These are phyloP conservation scores for Logfia minima DNA, from an alignment of 129 eudicot genomes.

Conservation along the genomic window DNA sequence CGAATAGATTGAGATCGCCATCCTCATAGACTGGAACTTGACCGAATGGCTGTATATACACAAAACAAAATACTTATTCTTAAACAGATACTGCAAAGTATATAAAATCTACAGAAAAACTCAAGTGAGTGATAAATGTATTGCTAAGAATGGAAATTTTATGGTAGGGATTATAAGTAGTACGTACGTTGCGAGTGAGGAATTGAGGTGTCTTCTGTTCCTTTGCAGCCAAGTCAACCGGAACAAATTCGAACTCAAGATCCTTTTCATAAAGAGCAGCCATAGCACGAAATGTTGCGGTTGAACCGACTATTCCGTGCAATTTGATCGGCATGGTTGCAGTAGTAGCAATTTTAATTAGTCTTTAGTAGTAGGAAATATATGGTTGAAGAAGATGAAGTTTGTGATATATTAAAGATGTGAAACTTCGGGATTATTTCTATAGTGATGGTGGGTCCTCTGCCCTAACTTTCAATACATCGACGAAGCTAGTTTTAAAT, in stretches of 20 bases:
- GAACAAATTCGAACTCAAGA: slow-evolving; percentile 43
- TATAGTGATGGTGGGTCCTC: too few relatives aligned
- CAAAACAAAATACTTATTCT: not conserved
- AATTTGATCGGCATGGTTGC: slow-evolving; percentile 46
- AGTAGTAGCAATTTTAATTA: not conserved
- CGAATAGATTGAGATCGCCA: slow-evolving; percentile 57
- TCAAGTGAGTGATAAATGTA: not conserved
- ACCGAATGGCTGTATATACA: slow-evolving; percentile 57
- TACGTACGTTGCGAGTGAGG: slow-evolving; percentile 54
- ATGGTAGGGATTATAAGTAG: not conserved
- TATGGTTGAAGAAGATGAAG: not conserved
- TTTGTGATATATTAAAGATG: not conserved
- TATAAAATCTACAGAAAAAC: too few relatives aligned
- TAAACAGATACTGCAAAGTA: not conserved
- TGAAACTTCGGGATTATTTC: not conserved
- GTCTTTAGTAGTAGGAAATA: not conserved
- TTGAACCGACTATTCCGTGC: slow-evolving; percentile 40
- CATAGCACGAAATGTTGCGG: slow-evolving; percentile 39
- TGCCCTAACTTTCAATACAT: too few relatives aligned
- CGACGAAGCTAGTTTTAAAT: too few relatives aligned
- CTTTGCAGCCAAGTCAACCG: slow-evolving; percentile 33
- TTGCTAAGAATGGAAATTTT: too few relatives aligned
- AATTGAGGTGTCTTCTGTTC: slow-evolving; percentile 53
- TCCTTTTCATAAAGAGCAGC: slow-evolving; percentile 47
- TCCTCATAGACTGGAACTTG: slow-evolving; percentile 52